A percentile compares a stretch with the other conserved stretches of the same genome.
Conservation (phyloP, 225 moss, liverwort and hornwort species). For the Antitrichia curtipendula region DNA sequence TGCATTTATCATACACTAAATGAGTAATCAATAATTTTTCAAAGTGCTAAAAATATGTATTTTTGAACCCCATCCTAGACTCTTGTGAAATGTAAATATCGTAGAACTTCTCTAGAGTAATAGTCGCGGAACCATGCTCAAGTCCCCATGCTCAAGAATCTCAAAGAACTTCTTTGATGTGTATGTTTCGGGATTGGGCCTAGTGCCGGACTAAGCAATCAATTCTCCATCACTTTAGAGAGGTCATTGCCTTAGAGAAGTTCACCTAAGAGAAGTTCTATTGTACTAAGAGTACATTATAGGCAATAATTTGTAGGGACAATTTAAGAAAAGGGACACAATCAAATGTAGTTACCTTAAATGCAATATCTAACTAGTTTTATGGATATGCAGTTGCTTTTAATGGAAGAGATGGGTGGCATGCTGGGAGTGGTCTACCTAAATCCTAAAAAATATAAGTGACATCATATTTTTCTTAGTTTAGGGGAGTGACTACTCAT, state of each 20-base stretch:
- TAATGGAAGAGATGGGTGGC: accelerated
- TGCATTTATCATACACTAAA: background rate
- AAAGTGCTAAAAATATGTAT: accelerated
- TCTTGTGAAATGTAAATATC: too few relatives aligned
- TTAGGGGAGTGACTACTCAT: accelerated
- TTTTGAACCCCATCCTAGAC: accelerated
- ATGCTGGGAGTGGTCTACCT: background rate
- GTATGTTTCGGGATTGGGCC: too few relatives aligned
- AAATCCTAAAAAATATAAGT: background rate
- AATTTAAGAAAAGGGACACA: background rate
- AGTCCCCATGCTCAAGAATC: too few relatives aligned
- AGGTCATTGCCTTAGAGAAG: too few relatives aligned
- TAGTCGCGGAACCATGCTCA: too few relatives aligned
- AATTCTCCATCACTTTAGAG: too few relatives aligned
- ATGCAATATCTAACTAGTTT: accelerated
- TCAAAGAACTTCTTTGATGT: too few relatives aligned
- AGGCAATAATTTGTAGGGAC: accelerated
- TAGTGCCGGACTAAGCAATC: too few relatives aligned
- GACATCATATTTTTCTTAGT: background rate
- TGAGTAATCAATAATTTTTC: background rate
- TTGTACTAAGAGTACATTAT: accelerated
- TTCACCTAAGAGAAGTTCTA: too few relatives aligned
- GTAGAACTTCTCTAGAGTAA: too few relatives aligned
- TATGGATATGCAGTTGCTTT: accelerated
- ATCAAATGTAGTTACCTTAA: background rate